Evolutionary conservation across 1,139 yeast species (phyloP), one percentile per base, ranked within the genome.

Genomic region (Sugiyamaella neomexicana): DNA sequence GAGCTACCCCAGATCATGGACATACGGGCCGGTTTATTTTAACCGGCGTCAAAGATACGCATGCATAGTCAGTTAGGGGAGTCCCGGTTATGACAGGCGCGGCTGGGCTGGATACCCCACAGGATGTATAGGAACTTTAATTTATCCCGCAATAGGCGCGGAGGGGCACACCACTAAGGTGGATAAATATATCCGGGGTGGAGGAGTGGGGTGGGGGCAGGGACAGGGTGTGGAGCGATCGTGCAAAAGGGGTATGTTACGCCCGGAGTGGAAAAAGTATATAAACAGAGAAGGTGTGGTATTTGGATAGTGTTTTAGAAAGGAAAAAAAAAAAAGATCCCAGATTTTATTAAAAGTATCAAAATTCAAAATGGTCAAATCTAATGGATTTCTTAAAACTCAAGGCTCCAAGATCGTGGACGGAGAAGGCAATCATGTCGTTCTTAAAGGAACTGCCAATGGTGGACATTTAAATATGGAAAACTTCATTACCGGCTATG

Each of bases 401-500:
- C 56, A 69, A 57, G 79, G 76, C 10, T 74, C 79, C 7, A 75
- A 76, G 56, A 76, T 76, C 53, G 76, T 75, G 47, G 77, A 75
- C 58, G 68, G 62, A 29, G 62, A 65, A 29, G 78, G 69, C 6
- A 58, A 62, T 12, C 68, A 72, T 10, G 68, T 75, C 10, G 73
- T 76, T 20, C 71, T 76, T 52, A 70, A 62, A 72, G 76, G 55
- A 67, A 76, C 77, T 43, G 80, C 78, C 52, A 71, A 70, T 43
- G 80, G 80, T 34, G 80, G 80, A 43, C 78, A 74, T 58, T 69
- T 77, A 54, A 77, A 76, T 62, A 77, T 77, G 80, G 80, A 77
- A 61, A 77, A 77, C 63, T 77, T 77, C 72, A 77, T 77, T 59
- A 77, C 79, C 43, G 80, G 80, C 1, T 77, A 73, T 56, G 78